These are phyloP conservation scores for Schizochytrium sp. DNA, from an alignment of 108 stramenopile genomes.

Conservation along the genomic window DNA sequence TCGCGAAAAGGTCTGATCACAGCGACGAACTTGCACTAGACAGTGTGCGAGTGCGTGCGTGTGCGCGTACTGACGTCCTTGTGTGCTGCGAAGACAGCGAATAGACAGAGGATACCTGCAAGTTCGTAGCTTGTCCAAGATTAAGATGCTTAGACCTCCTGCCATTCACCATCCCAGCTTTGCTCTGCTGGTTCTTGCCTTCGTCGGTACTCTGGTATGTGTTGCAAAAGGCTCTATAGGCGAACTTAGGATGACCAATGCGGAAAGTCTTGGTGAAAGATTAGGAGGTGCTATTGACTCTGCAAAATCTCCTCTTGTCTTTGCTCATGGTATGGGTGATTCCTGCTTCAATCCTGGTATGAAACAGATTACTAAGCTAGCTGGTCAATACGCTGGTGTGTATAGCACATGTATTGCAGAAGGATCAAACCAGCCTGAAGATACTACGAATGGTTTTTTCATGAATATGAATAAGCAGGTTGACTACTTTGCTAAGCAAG, in stretches of 20 bases:
- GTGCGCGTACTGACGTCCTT: too few species aligned
- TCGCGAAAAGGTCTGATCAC: too few species aligned
- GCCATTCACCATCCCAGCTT: too few species aligned
- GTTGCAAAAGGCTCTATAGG: not conserved
- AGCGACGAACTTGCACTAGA: too few species aligned
- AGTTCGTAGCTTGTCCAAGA: too few species aligned
- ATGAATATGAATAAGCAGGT: constrained; percentile 80
- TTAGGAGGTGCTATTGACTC: not conserved
- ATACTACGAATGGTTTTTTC: constrained; percentile 83
- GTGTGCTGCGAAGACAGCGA: too few species aligned
- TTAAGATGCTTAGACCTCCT: too few species aligned
- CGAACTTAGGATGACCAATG: not conserved
- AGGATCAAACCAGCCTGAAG: constrained; percentile 74
- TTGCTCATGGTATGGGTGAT: constrained; percentile 75
- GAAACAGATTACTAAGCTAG: constrained; percentile 72
- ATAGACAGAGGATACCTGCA: too few species aligned
- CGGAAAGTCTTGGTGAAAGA: not conserved
- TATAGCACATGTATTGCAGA: constrained; percentile 81
- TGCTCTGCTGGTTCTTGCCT: too few species aligned
- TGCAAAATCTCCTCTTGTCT: constrained; percentile 16
- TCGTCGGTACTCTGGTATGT: too few species aligned
- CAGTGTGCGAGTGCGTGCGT: too few species aligned
- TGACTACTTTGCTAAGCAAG: constrained; percentile 72
- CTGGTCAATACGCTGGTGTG: constrained; percentile 66
- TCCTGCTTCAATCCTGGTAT: constrained; percentile 84